These are phyloP conservation scores for Pugionium dolabratum DNA, from an alignment of 345 rosid genomes.

Conservation along the genomic window DNA sequence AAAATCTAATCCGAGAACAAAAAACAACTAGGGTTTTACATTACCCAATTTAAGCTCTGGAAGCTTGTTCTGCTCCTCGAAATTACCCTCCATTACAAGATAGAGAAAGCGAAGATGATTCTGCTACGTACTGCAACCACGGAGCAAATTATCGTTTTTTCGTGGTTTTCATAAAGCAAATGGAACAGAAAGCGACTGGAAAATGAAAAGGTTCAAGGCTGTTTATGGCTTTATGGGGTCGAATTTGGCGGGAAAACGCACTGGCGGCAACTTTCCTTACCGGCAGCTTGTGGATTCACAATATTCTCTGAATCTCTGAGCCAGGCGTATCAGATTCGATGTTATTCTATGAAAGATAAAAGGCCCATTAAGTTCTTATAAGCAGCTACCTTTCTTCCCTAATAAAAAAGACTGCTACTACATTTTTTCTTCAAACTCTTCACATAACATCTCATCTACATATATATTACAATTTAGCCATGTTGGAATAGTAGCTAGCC, in stretches of 20 bases:
- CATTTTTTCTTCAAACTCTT: no score
- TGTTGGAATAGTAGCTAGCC: no score
- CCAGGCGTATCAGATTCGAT: conserved; percentile 11
- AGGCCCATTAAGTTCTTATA: conserved; percentile 23
- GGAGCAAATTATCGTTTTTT: not conserved
- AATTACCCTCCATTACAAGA: conserved; percentile 52
- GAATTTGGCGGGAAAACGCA: conserved; percentile 62
- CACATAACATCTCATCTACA: no score
- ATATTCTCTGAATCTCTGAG: not conserved
- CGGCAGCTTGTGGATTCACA: conserved; percentile 39
- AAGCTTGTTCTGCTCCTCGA: conserved; percentile 68
- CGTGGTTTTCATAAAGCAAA: not conserved
- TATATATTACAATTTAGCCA: no score
- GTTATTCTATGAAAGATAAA: not conserved
- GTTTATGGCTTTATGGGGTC: not conserved
- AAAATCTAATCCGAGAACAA: not conserved
- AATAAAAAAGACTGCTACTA: no score
- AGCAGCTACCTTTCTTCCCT: not conserved
- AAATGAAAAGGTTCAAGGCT: not conserved
- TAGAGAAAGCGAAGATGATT: not conserved
- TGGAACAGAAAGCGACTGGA: conserved; percentile 18
- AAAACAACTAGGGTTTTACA: conserved; percentile 35
- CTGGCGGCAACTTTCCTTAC: not conserved
- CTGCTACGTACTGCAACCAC: not conserved
- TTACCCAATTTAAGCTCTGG: conserved; percentile 93